Percentiles rank a stretch among this genome's conserved stretches.
These are phyloP conservation scores for Micractinium sp. DNA, from an alignment of 139 green algal genomes.

Conservation along the genomic window DNA sequence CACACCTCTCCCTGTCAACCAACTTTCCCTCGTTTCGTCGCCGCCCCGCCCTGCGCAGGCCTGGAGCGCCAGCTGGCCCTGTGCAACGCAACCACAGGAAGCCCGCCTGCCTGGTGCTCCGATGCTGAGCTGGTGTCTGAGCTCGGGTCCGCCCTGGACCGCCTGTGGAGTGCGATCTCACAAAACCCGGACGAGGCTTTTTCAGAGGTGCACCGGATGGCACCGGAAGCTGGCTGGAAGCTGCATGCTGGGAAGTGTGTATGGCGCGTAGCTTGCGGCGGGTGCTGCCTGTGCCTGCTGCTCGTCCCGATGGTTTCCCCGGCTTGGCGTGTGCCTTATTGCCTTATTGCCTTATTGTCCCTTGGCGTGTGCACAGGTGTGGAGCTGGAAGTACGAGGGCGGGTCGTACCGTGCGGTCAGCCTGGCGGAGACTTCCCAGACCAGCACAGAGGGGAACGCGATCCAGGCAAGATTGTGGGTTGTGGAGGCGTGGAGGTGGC, in stretches of 20 bases:
- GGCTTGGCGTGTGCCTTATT: too few species aligned
- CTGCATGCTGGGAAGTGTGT: not conserved
- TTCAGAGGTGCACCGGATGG: too few species aligned
- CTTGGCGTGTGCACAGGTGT: not conserved
- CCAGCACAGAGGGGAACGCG: constrained; percentile 3
- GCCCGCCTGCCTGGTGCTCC: not conserved
- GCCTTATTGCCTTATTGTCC: too few species aligned
- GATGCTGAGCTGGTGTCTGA: not conserved
- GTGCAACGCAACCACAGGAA: not conserved
- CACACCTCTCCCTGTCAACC: too few species aligned
- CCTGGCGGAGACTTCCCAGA: not conserved
- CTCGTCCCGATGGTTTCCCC: too few species aligned
- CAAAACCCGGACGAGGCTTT: too few species aligned
- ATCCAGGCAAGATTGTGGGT: too few species aligned
- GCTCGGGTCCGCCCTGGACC: not conserved
- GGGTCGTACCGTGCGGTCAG: not conserved
- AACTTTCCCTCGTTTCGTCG: too few species aligned
- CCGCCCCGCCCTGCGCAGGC: too few species aligned
- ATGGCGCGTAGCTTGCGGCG: not conserved
- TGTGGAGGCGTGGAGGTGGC: not conserved
- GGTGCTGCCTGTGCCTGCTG: too few species aligned
- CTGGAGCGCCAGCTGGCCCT: constrained; percentile 2
- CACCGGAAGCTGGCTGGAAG: not conserved
- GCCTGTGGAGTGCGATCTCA: not conserved
- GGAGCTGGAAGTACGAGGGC: not conserved